Percentiles rank a stretch among this genome's conserved stretches.
Evolutionary conservation across 352 stramenopile genomes (phyloP).

Genomic region (Albugo candida): DNA sequence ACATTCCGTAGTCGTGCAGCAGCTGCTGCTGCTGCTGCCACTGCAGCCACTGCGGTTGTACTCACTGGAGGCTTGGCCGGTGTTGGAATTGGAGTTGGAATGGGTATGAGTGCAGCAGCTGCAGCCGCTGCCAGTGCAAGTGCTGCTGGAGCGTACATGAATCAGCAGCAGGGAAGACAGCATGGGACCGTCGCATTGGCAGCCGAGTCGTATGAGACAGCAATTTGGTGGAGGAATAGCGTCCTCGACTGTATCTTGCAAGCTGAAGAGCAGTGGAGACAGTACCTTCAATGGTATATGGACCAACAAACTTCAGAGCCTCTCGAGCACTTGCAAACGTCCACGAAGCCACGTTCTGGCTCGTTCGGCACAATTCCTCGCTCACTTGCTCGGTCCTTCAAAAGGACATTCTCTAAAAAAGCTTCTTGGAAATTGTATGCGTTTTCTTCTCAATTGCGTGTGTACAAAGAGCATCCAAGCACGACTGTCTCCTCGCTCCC

Average conservation of each 20-base stretch:
- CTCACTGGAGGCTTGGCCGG: slow-evolving; percentile 57
- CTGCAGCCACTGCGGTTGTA: slow-evolving; percentile 53
- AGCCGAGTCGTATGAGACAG: slow-evolving; percentile 64
- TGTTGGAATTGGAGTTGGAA: slow-evolving; percentile 53
- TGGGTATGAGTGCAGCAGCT: slow-evolving; percentile 52
- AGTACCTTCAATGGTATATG: slow-evolving; percentile 76
- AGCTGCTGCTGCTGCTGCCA: slow-evolving; percentile 43
- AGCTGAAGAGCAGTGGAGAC: slow-evolving; percentile 69
- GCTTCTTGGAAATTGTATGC: slow-evolving; percentile 57
- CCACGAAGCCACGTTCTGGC: slow-evolving; percentile 14
- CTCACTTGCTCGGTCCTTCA: slow-evolving; percentile 61
- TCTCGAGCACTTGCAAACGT: background rate
- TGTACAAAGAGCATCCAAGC: slow-evolving; percentile 35
- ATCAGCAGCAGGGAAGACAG: slow-evolving; percentile 42
- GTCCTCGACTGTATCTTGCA: slow-evolving; percentile 71
- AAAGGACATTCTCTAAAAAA: slow-evolving; percentile 55
- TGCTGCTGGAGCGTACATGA: slow-evolving; percentile 13
- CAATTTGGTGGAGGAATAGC: slow-evolving; percentile 71
- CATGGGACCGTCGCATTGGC: slow-evolving; percentile 55
- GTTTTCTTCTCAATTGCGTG: slow-evolving; percentile 46
- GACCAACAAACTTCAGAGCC: slow-evolving; percentile 14
- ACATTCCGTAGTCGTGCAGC: slow-evolving; percentile 44
- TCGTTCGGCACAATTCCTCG: slow-evolving; percentile 56
- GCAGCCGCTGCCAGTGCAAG: slow-evolving; percentile 28
- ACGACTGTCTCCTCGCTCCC: slow-evolving; percentile 15